A percentile compares a stretch with the other conserved stretches of the same genome.
Evolutionary conservation across 164 flowering plant genomes (phyloP).

Genomic region (Hamamelis virginiana): DNA sequence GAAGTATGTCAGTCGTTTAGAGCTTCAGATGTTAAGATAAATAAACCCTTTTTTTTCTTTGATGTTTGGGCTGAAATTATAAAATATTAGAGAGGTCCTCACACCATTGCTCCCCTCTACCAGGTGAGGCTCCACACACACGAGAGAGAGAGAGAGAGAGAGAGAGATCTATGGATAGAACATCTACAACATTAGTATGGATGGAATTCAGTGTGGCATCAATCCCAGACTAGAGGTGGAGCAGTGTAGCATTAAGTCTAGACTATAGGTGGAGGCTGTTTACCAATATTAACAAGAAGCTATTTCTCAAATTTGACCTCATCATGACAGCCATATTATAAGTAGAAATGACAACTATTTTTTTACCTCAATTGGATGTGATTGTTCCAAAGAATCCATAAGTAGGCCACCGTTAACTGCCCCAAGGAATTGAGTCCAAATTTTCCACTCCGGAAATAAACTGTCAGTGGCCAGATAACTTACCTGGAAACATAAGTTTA

Average conservation of each 20-base stretch:
- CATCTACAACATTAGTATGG: no score
- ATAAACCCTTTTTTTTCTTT: background rate
- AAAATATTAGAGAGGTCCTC: no score
- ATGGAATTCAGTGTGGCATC: no score
- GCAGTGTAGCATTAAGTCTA: no score
- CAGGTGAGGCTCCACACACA: background rate
- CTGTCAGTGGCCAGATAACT: conserved; percentile 24
- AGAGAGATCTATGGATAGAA: no score
- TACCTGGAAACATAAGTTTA: background rate
- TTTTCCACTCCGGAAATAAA: conserved; percentile 29
- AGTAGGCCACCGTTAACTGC: conserved; percentile 15
- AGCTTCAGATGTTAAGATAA: background rate
- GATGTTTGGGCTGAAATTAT: no score
- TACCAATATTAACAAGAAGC: no score
- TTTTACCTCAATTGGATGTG: conserved; percentile 39
- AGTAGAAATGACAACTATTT: background rate
- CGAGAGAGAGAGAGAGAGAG: background rate
- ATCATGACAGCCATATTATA: background rate
- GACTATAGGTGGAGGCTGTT: no score
- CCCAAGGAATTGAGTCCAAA: conserved; percentile 30
- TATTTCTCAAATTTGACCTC: background rate
- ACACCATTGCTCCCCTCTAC: no score
- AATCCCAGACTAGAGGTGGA: no score
- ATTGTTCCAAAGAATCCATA: conserved; percentile 26
- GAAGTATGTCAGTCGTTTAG: background rate